Evolutionary conservation across 805 yeast genomes (phyloP).

Genomic region (Wickerhamiella spandovensis): DNA sequence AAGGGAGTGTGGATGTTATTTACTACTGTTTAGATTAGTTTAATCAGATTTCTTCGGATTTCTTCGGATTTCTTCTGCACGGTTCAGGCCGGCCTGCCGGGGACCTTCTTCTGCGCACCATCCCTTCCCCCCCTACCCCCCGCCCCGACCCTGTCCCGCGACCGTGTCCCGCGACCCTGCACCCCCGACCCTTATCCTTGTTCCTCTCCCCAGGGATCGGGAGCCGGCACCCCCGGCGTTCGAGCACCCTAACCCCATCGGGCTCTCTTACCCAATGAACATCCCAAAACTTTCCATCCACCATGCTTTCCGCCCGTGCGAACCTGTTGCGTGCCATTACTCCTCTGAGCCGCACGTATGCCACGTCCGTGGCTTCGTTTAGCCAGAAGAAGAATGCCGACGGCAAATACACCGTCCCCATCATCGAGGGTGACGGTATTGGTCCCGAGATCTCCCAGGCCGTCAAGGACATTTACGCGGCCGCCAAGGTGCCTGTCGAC

Average conservation of each 20-base stretch:
- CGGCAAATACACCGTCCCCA: slow-evolving; percentile 85
- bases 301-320: slow-evolving; percentile 2
- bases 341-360: slow-evolving; percentile 15
- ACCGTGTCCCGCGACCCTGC: no score
- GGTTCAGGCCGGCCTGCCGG: no score
- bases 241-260: neutral
- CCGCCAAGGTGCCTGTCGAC: slow-evolving; percentile 90
- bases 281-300: neutral
- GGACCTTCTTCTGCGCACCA: no score
- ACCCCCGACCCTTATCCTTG: no score
- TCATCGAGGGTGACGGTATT: slow-evolving; percentile 98
- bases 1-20: slow-evolving; percentile 66
- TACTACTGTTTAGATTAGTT: slow-evolving; percentile 39
- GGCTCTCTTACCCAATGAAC: neutral
- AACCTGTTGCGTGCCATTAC: neutral
- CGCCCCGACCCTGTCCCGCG: no score
- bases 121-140: no score
- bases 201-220: no score
- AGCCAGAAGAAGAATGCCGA: slow-evolving; percentile 28
- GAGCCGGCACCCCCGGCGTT: neutral
- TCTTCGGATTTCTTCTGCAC: no score
- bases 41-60: no score
- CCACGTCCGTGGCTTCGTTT: slow-evolving; percentile 29
- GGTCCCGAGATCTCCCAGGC: slow-evolving; percentile 93
- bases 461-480: slow-evolving; percentile 82